phyloP scores from a whole-genome alignment of 805 yeast species.

The Candida suzukii region DNA sequence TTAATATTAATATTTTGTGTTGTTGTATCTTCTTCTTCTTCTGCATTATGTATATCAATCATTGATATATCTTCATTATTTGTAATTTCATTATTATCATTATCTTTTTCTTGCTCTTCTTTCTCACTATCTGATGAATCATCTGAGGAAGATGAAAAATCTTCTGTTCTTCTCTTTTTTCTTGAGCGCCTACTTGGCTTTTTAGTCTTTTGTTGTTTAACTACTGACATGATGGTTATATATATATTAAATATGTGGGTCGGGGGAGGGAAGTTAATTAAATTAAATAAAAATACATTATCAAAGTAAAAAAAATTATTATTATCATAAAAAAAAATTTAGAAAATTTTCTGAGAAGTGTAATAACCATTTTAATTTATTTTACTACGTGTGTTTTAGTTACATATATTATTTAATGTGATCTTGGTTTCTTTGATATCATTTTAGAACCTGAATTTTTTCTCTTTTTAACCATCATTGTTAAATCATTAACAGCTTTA shows the following conservation, averaged over 20 bases:
- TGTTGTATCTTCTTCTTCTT: background rate
- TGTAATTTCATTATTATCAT: background rate
- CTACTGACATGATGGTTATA: too few species aligned
- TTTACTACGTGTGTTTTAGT: background rate
- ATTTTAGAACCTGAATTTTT: slow-evolving; percentile 9
- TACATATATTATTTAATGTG: background rate
- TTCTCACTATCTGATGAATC: slow-evolving; percentile 30
- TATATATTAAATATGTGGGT: too few species aligned
- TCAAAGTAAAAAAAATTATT: too few species aligned
- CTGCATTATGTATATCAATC: background rate
- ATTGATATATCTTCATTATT: slow-evolving; percentile 6
- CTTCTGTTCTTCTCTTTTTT: slow-evolving; percentile 81
- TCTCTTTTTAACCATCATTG: slow-evolving; percentile 53
- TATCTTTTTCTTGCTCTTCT: too few species aligned
- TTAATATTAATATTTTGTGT: slow-evolving; percentile 13
- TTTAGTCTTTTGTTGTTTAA: slow-evolving; percentile 2
- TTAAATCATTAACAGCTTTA: slow-evolving; percentile 52
- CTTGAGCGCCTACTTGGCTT: slow-evolving; percentile 44
- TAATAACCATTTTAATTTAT: background rate
- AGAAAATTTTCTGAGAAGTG: background rate
- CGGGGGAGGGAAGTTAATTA: too few species aligned
- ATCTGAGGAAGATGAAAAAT: slow-evolving; percentile 50
- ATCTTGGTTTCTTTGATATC: slow-evolving; percentile 38
- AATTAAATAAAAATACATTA: too few species aligned
- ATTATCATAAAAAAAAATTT: too few species aligned